phyloP scores from a whole-genome alignment of 805 yeast genomes.

The Sugiyamaella qingdaonensis region DNA sequence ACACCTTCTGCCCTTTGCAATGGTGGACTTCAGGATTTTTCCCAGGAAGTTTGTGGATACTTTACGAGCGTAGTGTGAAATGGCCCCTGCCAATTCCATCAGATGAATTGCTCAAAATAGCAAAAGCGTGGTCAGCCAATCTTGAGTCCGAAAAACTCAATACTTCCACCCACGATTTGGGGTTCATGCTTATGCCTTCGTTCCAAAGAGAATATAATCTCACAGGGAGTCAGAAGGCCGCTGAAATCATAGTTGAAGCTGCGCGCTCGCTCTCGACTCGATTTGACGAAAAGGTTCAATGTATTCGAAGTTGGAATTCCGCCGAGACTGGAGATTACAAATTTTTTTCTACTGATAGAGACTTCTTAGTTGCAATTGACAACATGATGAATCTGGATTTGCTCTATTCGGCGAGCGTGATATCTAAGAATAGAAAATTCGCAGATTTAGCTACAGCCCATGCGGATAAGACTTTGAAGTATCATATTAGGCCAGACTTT shows the following conservation, averaged over 20 bases:
- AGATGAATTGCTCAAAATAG: background rate
- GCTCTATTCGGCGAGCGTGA: slow-evolving; percentile 27
- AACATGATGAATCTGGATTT: slow-evolving; percentile 23
- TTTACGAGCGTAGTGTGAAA: slow-evolving; percentile 9
- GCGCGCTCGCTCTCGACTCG: slow-evolving; percentile 29
- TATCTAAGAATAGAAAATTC: slow-evolving; percentile 27
- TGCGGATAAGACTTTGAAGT: slow-evolving; percentile 29
- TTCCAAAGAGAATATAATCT: slow-evolving; percentile 26
- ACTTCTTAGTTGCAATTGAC: slow-evolving; percentile 29
- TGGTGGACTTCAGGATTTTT: slow-evolving; percentile 18
- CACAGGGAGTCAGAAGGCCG: slow-evolving; percentile 18
- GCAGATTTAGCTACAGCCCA: slow-evolving; percentile 30
- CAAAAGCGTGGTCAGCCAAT: slow-evolving; percentile 1
- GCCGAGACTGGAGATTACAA: slow-evolving; percentile 14
- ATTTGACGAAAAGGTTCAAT: slow-evolving; percentile 23
- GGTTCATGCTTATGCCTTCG: slow-evolving; percentile 29
- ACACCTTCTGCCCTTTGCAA: background rate
- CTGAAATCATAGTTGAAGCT: slow-evolving; percentile 22
- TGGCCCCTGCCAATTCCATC: background rate
- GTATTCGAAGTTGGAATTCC: slow-evolving; percentile 30
- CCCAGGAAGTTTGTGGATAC: slow-evolving; percentile 11
- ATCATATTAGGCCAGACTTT: slow-evolving; percentile 28
- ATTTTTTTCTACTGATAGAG: slow-evolving; percentile 18
- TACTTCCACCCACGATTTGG: slow-evolving; percentile 31
- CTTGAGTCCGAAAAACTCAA: slow-evolving; percentile 1